Conservation (phyloP, 139 green algal genomes). For the Chlamydomonas sp. region DNA sequence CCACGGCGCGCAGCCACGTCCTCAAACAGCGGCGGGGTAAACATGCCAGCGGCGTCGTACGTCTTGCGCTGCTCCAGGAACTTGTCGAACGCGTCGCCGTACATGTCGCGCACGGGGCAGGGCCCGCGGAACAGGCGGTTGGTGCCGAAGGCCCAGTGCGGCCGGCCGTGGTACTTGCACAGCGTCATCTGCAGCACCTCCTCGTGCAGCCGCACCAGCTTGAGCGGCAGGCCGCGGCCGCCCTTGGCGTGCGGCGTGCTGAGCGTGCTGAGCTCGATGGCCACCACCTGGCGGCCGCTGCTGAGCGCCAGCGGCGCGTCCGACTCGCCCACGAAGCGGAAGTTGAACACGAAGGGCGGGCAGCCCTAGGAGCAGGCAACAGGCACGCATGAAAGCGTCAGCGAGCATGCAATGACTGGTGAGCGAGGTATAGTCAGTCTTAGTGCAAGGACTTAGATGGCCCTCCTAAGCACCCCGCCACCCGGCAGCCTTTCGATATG, state of each 20-base stretch:
- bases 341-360: constrained; percentile 47
- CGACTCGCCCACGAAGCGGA: constrained; percentile 45
- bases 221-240: neutral
- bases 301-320: constrained; percentile 35
- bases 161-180: constrained; percentile 45
- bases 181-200: constrained; percentile 48
- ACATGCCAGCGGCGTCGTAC: constrained; percentile 36
- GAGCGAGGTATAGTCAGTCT: no score
- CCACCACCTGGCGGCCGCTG: constrained; percentile 39
- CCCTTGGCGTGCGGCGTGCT: neutral
- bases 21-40: constrained; percentile 30
- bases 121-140: constrained; percentile 38
- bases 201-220: constrained; percentile 26
- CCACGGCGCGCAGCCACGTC: neutral
- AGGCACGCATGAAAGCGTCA: neutral
- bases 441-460: no score
- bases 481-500: no score
- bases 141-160: constrained; percentile 34
- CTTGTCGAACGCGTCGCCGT: constrained; percentile 22
- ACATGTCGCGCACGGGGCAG: constrained; percentile 37
- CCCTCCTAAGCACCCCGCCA: no score
- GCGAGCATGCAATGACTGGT: no score
- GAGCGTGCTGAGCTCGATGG: constrained; percentile 38
- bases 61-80: constrained; percentile 28
- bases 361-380: constrained; percentile 17